Evolutionary conservation across 2,329 filamentous ascomycete genomes (phyloP).

Genomic region (Aureobasidium sp.): DNA sequence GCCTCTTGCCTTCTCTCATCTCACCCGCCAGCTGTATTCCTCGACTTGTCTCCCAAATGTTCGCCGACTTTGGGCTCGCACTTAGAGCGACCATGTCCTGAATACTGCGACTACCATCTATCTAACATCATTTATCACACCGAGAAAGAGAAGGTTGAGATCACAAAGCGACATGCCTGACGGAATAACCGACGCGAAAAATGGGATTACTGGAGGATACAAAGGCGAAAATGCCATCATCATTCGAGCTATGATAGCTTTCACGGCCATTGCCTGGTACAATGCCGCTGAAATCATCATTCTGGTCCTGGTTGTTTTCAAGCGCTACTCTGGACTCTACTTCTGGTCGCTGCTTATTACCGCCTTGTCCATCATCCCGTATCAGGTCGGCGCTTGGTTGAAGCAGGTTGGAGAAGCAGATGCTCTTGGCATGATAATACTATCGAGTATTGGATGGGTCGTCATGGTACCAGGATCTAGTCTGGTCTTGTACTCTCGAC

Average conservation of each 20-base stretch:
- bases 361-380: slow-evolving; percentile 40
- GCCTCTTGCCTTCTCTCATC: neutral
- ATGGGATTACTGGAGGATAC: slow-evolving; percentile 19
- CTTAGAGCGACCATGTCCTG: neutral
- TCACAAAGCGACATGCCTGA: neutral
- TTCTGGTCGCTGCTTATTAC: slow-evolving; percentile 44
- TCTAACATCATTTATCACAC: neutral
- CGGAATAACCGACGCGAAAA: slow-evolving; percentile 7
- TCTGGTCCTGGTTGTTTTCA: slow-evolving; percentile 43
- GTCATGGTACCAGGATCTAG: slow-evolving; percentile 56
- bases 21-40: neutral
- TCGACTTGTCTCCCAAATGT: too few species aligned
- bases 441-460: slow-evolving; percentile 49
- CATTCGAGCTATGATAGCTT: slow-evolving; percentile 25
- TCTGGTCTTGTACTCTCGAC: slow-evolving; percentile 55
- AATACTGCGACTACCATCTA: neutral
- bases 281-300: slow-evolving; percentile 41
- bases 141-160: neutral
- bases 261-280: slow-evolving; percentile 29
- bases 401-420: slow-evolving; percentile 33
- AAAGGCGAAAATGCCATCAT: slow-evolving; percentile 23
- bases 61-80: neutral
- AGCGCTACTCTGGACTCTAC: slow-evolving; percentile 41
- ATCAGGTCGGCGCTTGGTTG: slow-evolving; percentile 42
- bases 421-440: slow-evolving; percentile 32